Base-by-base conservation (phyloP, 208 protist species). In the Leishmania arabica region DNA sequence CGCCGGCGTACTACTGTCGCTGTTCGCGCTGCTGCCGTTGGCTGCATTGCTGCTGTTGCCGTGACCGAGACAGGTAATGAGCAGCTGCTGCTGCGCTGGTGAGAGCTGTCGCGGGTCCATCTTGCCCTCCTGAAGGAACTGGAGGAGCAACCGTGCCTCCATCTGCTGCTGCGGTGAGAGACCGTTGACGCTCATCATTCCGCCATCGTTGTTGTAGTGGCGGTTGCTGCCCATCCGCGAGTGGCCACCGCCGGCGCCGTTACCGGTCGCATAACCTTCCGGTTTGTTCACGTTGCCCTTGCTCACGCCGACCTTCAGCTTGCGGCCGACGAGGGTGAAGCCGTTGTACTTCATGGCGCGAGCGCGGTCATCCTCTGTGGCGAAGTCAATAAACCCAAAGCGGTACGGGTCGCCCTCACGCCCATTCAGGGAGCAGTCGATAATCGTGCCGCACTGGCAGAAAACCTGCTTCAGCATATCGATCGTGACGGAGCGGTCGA, bases 331-430 rank as follows among this genome's bases (percentile, higher is more conserved):
- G 37, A 97, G 83, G 11, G 89, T 92, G 82, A 93, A 94, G 75
- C 94, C 94, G 83, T 97, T 95, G 89, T 93, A 95, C 89, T 95
- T 95, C 85, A 97, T 85, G 27, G 94, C 94, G 27, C 90, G 85
- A 17, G 86, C 82, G 31, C 94, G 91, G 69, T 93, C 94, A 45
- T 96, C 92, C 78, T 95, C 91, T 31, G 89, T 88, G 65, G 88
- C 87, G 75, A 97, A 97, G 85, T 97, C 94, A 68, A 97, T 96
- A 79, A 97, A 97, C 4, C 94, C 94, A 81, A 93, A 97, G 69
- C 94, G 92, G 77, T 95, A 96, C 17, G 91, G 92, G 77, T 96
- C 91, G 31, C 87, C 90, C 65, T 94, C 90, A 6, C 88, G 81
- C 19, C 92, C 92, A 81, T 97, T 97, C n/a, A 97, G 89, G 6